Evolutionary conservation across 2,329 filamentous ascomycete species (phyloP).

Genomic region (Cryphonectria radicalis): DNA sequence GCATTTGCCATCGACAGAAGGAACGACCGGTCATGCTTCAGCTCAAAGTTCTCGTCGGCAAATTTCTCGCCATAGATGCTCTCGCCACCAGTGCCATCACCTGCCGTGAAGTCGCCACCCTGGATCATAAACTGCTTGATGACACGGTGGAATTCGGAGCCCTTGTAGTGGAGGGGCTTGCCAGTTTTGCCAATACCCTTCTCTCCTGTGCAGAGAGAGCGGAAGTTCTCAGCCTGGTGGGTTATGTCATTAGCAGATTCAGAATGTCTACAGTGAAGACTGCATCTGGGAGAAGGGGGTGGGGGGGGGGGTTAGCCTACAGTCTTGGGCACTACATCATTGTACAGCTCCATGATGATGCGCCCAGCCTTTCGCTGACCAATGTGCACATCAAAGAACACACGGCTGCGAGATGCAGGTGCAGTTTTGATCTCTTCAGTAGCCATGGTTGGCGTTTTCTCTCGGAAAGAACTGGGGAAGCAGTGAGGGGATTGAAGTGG

Average conservation of each 20-base stretch:
- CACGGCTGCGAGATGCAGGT: slow-evolving; percentile 67
- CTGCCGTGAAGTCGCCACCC: slow-evolving; percentile 93
- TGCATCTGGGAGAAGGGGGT: no score
- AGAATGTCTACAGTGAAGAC: not conserved
- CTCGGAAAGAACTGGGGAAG: slow-evolving; percentile 11
- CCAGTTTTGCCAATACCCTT: slow-evolving; percentile 82
- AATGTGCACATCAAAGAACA: slow-evolving; percentile 93
- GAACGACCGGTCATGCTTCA: slow-evolving; percentile 92
- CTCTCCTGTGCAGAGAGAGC: slow-evolving; percentile 90
- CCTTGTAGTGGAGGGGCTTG: slow-evolving; percentile 91
- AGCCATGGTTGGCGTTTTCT: slow-evolving; percentile 42
- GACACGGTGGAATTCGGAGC: slow-evolving; percentile 89
- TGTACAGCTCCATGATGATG: slow-evolving; percentile 82
- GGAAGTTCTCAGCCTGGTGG: slow-evolving; percentile 81
- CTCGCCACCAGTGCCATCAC: slow-evolving; percentile 94
- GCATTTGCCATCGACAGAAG: slow-evolving; percentile 98
- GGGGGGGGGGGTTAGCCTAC: not conserved
- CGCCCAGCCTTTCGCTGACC: slow-evolving; percentile 75
- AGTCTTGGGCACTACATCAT: slow-evolving; percentile 84
- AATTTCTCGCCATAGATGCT: slow-evolving; percentile 98
- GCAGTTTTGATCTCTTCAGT: slow-evolving; percentile 45
- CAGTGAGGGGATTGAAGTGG: not conserved
- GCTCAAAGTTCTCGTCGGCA: slow-evolving; percentile 91
- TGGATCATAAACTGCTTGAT: slow-evolving; percentile 99
- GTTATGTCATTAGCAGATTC: not conserved